Percentiles rank a stretch among this genome's conserved stretches.
Conservation (phyloP, 139 green algal genomes). For the Zygnema cylindricum region DNA sequence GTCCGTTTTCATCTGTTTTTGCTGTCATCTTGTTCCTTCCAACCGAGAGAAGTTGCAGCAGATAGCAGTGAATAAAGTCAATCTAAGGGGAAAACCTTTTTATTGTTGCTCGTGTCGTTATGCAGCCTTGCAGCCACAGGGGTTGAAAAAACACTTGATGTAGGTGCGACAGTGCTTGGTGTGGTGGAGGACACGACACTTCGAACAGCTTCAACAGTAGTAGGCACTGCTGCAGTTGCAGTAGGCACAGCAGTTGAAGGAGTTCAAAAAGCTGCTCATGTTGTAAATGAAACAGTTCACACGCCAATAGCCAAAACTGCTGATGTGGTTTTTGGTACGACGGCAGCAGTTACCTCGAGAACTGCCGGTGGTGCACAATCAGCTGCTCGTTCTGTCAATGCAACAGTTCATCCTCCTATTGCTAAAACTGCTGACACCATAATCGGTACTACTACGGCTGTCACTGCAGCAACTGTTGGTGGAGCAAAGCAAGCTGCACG, state of each 20-base stretch:
- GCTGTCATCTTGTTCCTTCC: too few relatives aligned
- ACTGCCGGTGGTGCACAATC: neutral
- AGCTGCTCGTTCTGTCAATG: neutral
- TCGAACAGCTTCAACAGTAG: neutral
- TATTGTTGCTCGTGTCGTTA: too few relatives aligned
- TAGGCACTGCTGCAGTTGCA: too few relatives aligned
- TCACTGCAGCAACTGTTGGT: neutral
- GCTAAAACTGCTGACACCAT: neutral
- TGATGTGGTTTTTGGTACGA: neutral
- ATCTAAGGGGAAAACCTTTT: too few relatives aligned
- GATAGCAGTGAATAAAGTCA: too few relatives aligned
- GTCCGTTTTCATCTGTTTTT: too few relatives aligned
- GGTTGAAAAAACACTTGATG: neutral
- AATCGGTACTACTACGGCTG: neutral
- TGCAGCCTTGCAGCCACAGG: neutral
- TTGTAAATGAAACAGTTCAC: neutral
- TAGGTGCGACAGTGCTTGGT: neutral
- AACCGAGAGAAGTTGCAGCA: too few relatives aligned
- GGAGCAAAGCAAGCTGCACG: neutral
- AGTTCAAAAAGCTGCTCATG: neutral
- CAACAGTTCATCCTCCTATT: neutral
- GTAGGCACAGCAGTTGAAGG: neutral
- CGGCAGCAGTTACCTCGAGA: neutral
- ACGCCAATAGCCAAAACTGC: neutral
- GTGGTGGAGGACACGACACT: neutral